Conservation (phyloP, 805 yeast genomes). For the Ogataea paraovalis region DNA sequence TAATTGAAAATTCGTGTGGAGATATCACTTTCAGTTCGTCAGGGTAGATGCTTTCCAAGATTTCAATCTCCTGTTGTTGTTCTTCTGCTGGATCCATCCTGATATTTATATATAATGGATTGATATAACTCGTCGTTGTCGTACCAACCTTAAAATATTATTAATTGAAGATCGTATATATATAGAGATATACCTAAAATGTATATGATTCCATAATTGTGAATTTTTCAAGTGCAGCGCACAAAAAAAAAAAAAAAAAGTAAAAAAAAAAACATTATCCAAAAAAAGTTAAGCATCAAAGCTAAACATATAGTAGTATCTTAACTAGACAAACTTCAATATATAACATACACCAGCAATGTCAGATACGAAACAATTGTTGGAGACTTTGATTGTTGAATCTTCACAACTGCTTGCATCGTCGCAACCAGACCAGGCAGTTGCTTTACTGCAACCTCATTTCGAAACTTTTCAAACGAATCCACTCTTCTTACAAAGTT, state of each 20-base stretch:
- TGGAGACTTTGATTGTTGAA: slow-evolving; percentile 21
- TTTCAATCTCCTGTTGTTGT: slow-evolving; percentile 85
- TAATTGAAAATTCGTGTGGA: slow-evolving; percentile 51
- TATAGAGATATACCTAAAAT: not conserved
- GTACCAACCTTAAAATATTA: too few species aligned
- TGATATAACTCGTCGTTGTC: too few species aligned
- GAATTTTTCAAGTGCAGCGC: not conserved
- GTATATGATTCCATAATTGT: not conserved
- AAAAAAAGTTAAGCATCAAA: not conserved
- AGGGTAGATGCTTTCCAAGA: slow-evolving; percentile 87
- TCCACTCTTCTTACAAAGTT: slow-evolving; percentile 46
- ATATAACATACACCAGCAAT: not conserved
- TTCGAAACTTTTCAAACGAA: slow-evolving; percentile 34
- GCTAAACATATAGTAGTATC: too few species aligned
- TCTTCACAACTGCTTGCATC: slow-evolving; percentile 44
- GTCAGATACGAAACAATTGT: not conserved
- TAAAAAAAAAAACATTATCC: not conserved
- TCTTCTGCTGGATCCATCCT: slow-evolving; percentile 77
- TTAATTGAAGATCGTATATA: too few species aligned
- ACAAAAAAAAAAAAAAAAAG: not conserved
- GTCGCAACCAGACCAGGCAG: slow-evolving; percentile 52
- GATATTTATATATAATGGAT: not conserved
- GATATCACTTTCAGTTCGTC: slow-evolving; percentile 64
- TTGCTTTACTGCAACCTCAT: slow-evolving; percentile 42
- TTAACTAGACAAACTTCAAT: too few species aligned